Conservation (phyloP, 2,329 filamentous ascomycete species). For the Pyricularia pennisetigena region DNA sequence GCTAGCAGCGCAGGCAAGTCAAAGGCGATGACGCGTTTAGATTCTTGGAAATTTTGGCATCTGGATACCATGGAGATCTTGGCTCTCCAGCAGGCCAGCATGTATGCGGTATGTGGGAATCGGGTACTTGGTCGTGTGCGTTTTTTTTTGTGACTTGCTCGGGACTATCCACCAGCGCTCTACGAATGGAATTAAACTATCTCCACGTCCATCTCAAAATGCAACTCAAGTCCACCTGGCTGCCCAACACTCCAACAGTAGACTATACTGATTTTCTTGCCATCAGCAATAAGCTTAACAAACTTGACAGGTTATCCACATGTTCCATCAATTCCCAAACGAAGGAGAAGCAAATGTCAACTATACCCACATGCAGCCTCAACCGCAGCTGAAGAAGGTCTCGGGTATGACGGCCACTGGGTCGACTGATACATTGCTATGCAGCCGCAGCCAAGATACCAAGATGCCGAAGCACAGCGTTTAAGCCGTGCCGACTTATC, state of each 20-base stretch:
- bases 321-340: not conserved
- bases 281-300: not conserved
- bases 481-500: not conserved
- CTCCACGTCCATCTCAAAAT: not conserved
- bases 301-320: not conserved
- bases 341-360: not conserved
- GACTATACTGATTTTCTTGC: not conserved
- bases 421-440: not conserved
- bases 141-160: not conserved
- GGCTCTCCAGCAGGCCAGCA: not conserved
- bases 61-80: not conserved
- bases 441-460: not conserved
- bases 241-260: not conserved
- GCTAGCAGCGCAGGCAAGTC: not conserved
- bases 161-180: not conserved
- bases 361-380: not conserved
- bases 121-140: not conserved
- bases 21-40: not conserved
- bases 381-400: not conserved
- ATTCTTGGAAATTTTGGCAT: not conserved
- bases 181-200: not conserved
- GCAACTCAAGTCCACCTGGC: not conserved
- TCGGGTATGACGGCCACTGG: not conserved
- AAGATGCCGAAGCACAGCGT: not conserved
- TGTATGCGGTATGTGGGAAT: not conserved